Base-by-base conservation (phyloP, 345 rosid genomes). In the Mangifera indica region DNA sequence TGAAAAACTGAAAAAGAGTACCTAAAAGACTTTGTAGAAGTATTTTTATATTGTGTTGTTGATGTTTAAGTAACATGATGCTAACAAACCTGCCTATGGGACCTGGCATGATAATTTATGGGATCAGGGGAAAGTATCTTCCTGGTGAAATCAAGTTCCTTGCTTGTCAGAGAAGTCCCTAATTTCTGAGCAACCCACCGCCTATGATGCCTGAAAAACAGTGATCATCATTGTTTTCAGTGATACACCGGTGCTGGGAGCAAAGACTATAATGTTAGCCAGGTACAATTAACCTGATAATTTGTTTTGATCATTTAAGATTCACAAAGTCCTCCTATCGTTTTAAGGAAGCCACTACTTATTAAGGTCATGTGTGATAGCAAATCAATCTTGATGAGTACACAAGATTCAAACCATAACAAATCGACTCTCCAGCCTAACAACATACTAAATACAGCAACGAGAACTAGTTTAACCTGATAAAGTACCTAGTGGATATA, bases 21-120 rank as follows among this genome's bases (percentile, higher is more conserved):
- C 26, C 29, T 12, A 15, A 11, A 20, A 24, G 9, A 70, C n/a
- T 7, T 21, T 54, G 60, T 9, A 10, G 70, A 46, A 64, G 51
- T 40, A 29, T 29, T 22, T n/a, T 45, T 34, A 26, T 13, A 15
- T 57, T 37, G 34, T 24, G 45, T 22, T 71, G 29, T 67, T 63
- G 58, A 18, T 20, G 54, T 59, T 52, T 26, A 22, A 54, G 20
- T 22, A 58, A 64, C 17, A 54, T 10, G 48, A 61, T 15, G 24
- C 66, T 3, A 12, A 80, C 89, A 74, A 68, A 92, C 98, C 98
- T 92, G 98, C 76, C 98, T 87, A 84, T 92, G 92, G 56, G 97
- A 95, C 98, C 99, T 91, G 66, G 94, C 96, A 76, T 87, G 98
- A 79, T 95, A 95, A 68, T 95, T 86, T 76, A 91, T 95, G 69